Conservation (phyloP, 139 green algal species). For the Micractinium conductrix region DNA sequence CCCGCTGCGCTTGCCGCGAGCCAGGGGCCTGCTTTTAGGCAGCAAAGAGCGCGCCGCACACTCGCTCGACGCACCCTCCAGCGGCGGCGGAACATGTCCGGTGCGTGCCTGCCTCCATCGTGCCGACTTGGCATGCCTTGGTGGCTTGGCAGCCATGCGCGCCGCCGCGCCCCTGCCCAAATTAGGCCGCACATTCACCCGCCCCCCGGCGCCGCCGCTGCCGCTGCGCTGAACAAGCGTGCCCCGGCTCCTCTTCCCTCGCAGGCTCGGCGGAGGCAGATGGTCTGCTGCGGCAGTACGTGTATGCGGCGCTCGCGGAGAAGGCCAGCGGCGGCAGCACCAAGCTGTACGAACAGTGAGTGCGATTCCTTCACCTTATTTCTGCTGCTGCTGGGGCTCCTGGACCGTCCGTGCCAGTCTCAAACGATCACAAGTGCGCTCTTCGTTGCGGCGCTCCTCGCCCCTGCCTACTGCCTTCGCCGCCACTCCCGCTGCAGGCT, state of each 20-base stretch:
- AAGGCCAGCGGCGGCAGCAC: constrained; percentile 39
- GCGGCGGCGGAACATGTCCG: too few relatives aligned
- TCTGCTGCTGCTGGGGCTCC: neutral
- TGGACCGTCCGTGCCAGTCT: too few relatives aligned
- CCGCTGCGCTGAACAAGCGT: neutral
- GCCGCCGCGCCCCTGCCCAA: too few relatives aligned
- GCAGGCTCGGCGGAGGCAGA: constrained; percentile 22
- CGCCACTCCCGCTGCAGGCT: constrained; percentile 27
- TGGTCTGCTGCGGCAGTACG: constrained; percentile 47
- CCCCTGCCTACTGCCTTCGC: too few relatives aligned
- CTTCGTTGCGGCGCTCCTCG: too few relatives aligned
- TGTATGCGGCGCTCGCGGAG: constrained; percentile 39
- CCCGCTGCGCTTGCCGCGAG: too few relatives aligned
- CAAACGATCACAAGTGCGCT: neutral
- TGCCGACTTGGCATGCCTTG: too few relatives aligned
- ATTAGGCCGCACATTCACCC: neutral
- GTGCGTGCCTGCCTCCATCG: too few relatives aligned
- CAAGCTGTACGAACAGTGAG: constrained; percentile 50
- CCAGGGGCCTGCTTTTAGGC: too few relatives aligned
- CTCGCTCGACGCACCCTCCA: neutral
- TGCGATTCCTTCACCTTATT: neutral
- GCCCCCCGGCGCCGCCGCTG: neutral
- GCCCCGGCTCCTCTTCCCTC: neutral
- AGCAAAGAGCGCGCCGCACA: too few relatives aligned
- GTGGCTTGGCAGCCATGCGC: neutral